phyloP scores from a whole-genome alignment of 1,284 basidiomycete genomes.

The Termitomyces sp. region DNA sequence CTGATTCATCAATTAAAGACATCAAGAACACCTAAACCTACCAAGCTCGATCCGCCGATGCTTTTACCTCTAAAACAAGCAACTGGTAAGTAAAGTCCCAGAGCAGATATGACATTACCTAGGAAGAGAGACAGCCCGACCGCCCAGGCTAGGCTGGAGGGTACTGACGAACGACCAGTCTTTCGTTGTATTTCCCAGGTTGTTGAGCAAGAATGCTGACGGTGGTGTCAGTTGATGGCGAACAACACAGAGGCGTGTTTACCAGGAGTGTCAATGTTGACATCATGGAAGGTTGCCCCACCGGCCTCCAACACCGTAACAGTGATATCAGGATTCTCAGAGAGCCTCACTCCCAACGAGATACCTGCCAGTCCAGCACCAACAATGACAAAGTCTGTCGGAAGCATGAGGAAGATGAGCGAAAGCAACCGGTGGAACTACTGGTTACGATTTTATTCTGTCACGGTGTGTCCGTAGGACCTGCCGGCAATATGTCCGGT shows the following conservation, averaged over 20 bases:
- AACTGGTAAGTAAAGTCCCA: neutral
- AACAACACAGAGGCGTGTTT: neutral
- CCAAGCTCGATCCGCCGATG: neutral
- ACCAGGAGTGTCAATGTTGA: neutral
- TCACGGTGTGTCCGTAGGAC: too few species aligned
- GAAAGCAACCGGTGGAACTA: too few species aligned
- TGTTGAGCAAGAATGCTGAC: neutral
- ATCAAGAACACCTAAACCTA: neutral
- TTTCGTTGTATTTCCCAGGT: constrained; percentile 1
- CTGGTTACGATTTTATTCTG: too few species aligned
- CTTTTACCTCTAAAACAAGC: neutral
- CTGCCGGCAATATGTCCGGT: too few species aligned
- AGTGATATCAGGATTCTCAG: neutral
- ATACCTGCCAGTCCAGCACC: neutral
- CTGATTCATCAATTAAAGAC: neutral
- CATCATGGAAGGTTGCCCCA: neutral
- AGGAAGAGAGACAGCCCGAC: neutral
- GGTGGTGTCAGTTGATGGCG: neutral
- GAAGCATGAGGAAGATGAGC: neutral
- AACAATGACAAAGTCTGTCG: neutral
- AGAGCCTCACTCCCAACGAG: neutral
- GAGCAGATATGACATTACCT: neutral
- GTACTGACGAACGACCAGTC: constrained; percentile 7
- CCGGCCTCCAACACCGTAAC: neutral
- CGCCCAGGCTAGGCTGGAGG: neutral